Evolutionary conservation across 495 filamentous ascomycete genomes (phyloP), one percentile per base, ranked within the genome.

Genomic region (Penicillium crystallinum): DNA sequence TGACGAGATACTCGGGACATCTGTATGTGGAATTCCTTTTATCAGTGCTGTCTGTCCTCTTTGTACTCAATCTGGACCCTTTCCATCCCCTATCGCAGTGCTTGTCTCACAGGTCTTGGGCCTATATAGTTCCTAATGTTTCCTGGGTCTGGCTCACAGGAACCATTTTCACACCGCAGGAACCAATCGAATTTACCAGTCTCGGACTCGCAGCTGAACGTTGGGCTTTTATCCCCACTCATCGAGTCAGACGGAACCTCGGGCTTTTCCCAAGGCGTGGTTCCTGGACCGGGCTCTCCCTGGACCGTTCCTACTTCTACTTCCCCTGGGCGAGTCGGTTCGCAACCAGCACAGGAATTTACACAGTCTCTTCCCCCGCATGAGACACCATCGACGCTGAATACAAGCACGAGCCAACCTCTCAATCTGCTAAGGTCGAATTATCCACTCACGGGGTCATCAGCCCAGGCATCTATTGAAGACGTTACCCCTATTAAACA

Each of bases 71-170:
- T 47, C 30, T 38, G 47, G 52, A 49, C 43, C 50, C 54, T 25
- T 54, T 48, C 48, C 44, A 49, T 38, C 53, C 58, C 56, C 54
- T 39, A 49, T 37, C 46, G 11, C 33, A 29, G 23, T 25, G 23
- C 29, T 51, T 51, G 53, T 57, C 47, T 47, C 27, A 38, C 23
- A 50, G 56, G 55, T 58, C 54, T 31, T 50, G 44, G 52, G 46
- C 55, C 48, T 50, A 57, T 50, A 53, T 50, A 58, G 52, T 38
- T 49, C 54, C 53, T 45, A 27, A 63, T 66, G 63, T 64, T 54
- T 27, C 42, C 47, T 47, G 39, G 48, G 18, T 61, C 52, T 50
- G 54, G 53, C 63, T 66, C 57, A 64, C 57, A 57, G 44, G 23
- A 61, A 48, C 37, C 39, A 34, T 54, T 53, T 19, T 61, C 42